Conservation (phyloP, 768 basidiomycete species). For the Boletus rubroflammeus region DNA sequence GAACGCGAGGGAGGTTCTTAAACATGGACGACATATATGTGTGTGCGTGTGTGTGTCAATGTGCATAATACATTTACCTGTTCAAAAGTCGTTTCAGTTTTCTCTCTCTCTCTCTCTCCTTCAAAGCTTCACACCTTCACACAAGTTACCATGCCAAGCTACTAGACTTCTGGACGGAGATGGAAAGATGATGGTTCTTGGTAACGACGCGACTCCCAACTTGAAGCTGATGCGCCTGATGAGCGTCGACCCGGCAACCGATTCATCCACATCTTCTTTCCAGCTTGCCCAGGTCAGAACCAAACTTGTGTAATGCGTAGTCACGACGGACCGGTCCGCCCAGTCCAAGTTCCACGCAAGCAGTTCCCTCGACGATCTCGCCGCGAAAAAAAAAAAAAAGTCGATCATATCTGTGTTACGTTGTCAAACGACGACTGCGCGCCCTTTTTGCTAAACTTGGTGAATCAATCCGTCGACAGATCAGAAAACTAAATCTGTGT, state of each 20-base stretch:
- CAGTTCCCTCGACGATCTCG: background rate
- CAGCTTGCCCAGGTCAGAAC: background rate
- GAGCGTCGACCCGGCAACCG: background rate
- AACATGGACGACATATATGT: background rate
- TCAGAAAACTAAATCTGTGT: background rate
- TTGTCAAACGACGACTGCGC: background rate
- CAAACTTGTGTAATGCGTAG: background rate
- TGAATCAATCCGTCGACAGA: too few relatives aligned
- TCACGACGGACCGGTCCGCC: too few relatives aligned
- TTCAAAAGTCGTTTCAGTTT: too few relatives aligned
- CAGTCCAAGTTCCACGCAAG: background rate
- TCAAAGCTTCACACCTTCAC: too few relatives aligned
- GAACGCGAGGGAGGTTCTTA: too few relatives aligned
- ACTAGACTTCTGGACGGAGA: background rate
- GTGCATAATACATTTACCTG: too few relatives aligned
- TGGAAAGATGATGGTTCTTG: background rate
- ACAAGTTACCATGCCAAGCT: background rate
- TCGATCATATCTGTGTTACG: too few relatives aligned
- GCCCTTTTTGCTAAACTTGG: too few relatives aligned
- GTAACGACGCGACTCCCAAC: background rate
- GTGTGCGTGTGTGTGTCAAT: background rate
- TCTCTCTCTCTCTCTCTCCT: too few relatives aligned
- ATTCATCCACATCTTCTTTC: background rate
- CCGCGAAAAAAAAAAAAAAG: background rate
- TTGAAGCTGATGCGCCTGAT: background rate